Base-by-base conservation (phyloP, 2,329 filamentous ascomycete genomes). In the Pseudogymnoascus sp. region DNA sequence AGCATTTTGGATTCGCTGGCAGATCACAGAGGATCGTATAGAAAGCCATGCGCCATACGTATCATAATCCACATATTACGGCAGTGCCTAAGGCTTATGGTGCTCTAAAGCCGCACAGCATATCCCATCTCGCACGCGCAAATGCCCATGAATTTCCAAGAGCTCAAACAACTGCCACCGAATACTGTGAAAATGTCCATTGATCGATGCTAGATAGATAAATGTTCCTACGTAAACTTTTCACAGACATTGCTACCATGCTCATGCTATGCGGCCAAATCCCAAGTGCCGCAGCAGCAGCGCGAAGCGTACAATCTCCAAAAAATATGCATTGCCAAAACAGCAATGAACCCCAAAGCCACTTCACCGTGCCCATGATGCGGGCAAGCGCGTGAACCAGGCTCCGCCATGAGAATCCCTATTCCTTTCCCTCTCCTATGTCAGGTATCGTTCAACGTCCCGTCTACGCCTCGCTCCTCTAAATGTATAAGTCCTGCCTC, bases 381-480 rank as follows among this genome's bases (percentile, higher is more conserved):
- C 7, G 26, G 46, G 46, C n/a, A 56, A 31, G 46, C 46, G 46
- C 17, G 46, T 56, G 46, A 56, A 31, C 26, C 26, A 31, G 46
- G 46, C n/a, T 19, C 26, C 26, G n/a, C 26, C 26, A 13, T 7
- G 46, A 33, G 26, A 33, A 7, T 56, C 26, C 46, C 26, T 31
- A 56, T 56, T 33, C 26, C n/a, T 2, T 33, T 31, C 13, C 46
- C 26, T 33, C 46, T 26, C 46, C 46, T 56, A 56, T 33, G 26
- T 56, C 46, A 33, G 46, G 26, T 56, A 56, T 33, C 46, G 46
- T 56, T 19, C 46, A 56, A 10, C 46, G n/a, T 23, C 46, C 26
- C 26, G n/a, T 56, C 46, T 56, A 56, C 46, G 46, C 46, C 46
- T 33, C 46, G 46, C 46, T 33, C 46, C 46, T 56, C 46, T 56